A percentile compares a stretch with the other conserved stretches of the same genome.
Evolutionary conservation across 1,284 basidiomycete genomes (phyloP).

Genomic region (Fomitiporia mediterranea): DNA sequence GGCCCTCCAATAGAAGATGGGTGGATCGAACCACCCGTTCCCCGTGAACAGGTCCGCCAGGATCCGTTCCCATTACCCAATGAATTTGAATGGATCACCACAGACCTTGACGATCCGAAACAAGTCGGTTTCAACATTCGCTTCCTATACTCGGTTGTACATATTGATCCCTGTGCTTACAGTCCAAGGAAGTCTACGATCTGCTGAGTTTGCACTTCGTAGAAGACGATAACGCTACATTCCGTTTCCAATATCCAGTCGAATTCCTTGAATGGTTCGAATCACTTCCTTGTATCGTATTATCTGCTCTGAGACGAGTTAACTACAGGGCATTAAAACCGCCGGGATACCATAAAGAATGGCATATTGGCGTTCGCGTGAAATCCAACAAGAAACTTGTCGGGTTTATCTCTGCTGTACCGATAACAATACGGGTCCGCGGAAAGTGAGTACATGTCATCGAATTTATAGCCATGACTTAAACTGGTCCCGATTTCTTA

Average conservation of each 20-base stretch:
- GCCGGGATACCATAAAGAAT: slow-evolving; percentile 89
- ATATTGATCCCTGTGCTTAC: not conserved
- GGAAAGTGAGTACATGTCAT: slow-evolving; percentile 52
- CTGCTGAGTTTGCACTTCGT: slow-evolving; percentile 93
- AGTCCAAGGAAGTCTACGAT: slow-evolving; percentile 92
- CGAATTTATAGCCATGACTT: not conserved
- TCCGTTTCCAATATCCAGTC: slow-evolving; percentile 94
- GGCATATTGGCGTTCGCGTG: slow-evolving; percentile 96
- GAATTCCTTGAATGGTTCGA: slow-evolving; percentile 90
- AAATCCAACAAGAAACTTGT: slow-evolving; percentile 88
- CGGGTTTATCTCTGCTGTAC: slow-evolving; percentile 98
- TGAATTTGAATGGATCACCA: slow-evolving; percentile 88
- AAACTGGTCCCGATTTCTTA: slow-evolving; percentile 30
- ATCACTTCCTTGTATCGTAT: not conserved
- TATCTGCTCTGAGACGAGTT: slow-evolving; percentile 8
- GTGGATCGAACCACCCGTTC: slow-evolving; percentile 81
- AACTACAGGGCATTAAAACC: slow-evolving; percentile 84
- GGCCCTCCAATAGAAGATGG: slow-evolving; percentile 71
- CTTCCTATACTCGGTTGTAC: not conserved
- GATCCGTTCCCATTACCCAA: slow-evolving; percentile 86
- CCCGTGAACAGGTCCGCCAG: slow-evolving; percentile 76
- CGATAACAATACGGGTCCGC: slow-evolving; percentile 77
- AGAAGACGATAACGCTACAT: slow-evolving; percentile 93
- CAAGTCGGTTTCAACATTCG: slow-evolving; percentile 48
- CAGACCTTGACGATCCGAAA: slow-evolving; percentile 76